Conservation (phyloP, 495 filamentous ascomycete species). For the Annulohypoxylon bovei region DNA sequence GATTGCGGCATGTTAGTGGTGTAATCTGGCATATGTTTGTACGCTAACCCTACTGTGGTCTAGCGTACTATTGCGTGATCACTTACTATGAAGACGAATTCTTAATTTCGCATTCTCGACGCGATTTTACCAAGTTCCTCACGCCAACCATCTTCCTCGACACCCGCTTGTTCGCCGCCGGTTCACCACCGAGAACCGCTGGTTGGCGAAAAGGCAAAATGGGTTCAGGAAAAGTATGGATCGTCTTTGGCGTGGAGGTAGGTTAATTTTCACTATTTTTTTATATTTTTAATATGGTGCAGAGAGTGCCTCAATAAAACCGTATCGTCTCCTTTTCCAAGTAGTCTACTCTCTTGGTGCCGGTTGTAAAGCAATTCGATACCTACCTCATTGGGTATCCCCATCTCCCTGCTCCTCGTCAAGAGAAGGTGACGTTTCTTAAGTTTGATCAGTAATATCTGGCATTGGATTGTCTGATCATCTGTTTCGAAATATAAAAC, state of each 20-base stretch:
- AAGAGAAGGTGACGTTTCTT: neutral
- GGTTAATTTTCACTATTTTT: conserved; percentile 29
- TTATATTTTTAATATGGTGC: neutral
- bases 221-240: conserved; percentile 37
- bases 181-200: conserved; percentile 41
- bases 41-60: conserved; percentile 14
- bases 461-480: conserved; percentile 15
- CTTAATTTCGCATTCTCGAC: conserved; percentile 27
- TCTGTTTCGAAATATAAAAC: conserved; percentile 5
- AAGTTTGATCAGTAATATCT: conserved; percentile 2
- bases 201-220: conserved; percentile 30
- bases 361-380: conserved; percentile 23
- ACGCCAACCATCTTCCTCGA: conserved; percentile 34
- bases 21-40: conserved; percentile 18
- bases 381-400: conserved; percentile 12
- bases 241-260: conserved; percentile 41
- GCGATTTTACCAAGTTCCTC: conserved; percentile 31
- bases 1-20: conserved; percentile 22
- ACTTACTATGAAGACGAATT: conserved; percentile 36
- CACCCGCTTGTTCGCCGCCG: conserved; percentile 38
- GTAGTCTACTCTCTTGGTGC: neutral
- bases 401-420: neutral
- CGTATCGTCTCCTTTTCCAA: conserved; percentile 18
- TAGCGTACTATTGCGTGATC: conserved; percentile 40
- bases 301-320: conserved; percentile 17